These are phyloP conservation scores for Prunus campanulata DNA, from an alignment of 306 rosid species.

Conservation along the genomic window DNA sequence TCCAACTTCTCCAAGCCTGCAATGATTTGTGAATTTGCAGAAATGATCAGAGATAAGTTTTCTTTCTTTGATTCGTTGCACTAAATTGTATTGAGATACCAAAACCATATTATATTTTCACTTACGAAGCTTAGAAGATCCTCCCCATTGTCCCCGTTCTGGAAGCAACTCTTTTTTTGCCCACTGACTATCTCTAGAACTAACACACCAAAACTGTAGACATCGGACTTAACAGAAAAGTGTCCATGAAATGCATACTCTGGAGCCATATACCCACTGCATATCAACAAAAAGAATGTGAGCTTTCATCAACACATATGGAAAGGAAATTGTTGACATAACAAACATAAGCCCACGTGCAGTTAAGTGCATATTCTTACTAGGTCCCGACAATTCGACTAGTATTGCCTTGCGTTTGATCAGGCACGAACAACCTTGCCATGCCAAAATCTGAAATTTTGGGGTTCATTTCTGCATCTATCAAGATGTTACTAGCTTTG, in stretches of 20 bases:
- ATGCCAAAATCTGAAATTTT: no score
- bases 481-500: no score
- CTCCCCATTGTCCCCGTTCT: neutral
- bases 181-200: slow-evolving; percentile 4
- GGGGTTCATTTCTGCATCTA: no score
- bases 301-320: neutral
- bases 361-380: no score
- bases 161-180: neutral
- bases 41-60: no score
- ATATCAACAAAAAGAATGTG: neutral
- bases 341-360: neutral
- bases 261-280: neutral
- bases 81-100: neutral
- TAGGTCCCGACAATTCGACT: no score
- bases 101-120: neutral
- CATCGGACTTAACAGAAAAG: slow-evolving; percentile 1
- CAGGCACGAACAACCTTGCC: no score
- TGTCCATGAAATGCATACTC: neutral
- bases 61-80: neutral
- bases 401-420: no score
- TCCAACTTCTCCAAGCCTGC: no score
- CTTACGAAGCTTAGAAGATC: slow-evolving; percentile 1
- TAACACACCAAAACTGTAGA: neutral
- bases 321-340: neutral
- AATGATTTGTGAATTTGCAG: no score